Percentiles rank a stretch among this genome's conserved stretches.
These are phyloP conservation scores for Salix koriyanagi DNA, from an alignment of 345 rosid species.

Conservation along the genomic window DNA sequence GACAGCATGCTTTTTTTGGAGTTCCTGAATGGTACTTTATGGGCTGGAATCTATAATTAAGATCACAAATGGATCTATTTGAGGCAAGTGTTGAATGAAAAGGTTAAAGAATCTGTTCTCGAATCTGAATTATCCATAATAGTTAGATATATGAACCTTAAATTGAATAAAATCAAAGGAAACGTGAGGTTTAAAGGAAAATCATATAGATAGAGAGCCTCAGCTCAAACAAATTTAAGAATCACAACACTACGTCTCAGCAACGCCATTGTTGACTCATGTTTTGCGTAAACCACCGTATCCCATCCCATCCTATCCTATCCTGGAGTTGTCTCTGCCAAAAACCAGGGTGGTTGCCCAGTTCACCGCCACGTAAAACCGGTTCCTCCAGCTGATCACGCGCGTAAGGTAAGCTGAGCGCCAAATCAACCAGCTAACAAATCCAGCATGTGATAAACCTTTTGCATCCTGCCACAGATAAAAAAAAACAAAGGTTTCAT, in stretches of 20 bases:
- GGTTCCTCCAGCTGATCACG: constrained; percentile 72
- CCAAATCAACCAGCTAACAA: constrained; percentile 60
- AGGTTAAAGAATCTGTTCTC: background rate
- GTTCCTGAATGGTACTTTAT: background rate
- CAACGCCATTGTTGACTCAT: background rate
- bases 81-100: background rate
- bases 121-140: background rate
- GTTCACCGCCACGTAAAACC: constrained; percentile 64
- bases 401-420: constrained; percentile 69
- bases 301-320: constrained; percentile 49
- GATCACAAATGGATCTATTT: background rate
- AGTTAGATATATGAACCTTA: background rate
- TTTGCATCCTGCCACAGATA: constrained; percentile 40
- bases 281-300: background rate
- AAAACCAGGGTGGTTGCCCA: constrained; percentile 76
- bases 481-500: background rate
- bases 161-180: background rate
- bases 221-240: background rate
- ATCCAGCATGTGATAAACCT: constrained; percentile 58
- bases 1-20: too few relatives aligned
- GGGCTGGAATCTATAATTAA: background rate
- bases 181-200: background rate
- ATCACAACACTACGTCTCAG: background rate
- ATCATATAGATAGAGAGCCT: too few relatives aligned
- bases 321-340: constrained; percentile 65